Percentiles rank a stretch among this genome's conserved stretches.
Conservation (phyloP, 1,139 yeast genomes). For the Kurtzmaniella quercitrusa region DNA sequence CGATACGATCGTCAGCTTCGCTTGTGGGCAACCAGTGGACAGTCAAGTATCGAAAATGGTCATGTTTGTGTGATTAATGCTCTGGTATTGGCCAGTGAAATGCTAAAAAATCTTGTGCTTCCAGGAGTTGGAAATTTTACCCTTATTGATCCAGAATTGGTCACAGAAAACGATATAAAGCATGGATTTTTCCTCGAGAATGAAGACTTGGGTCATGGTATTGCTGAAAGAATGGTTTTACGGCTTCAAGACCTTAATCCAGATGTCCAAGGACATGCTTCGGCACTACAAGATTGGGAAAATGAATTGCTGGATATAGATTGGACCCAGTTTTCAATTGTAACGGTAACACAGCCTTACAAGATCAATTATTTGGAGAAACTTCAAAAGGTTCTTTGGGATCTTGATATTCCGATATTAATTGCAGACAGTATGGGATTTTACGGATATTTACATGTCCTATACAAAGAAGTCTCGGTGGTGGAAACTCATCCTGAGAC, state of each 20-base stretch:
- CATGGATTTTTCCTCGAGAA: conserved; percentile 60
- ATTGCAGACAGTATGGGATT: conserved; percentile 56
- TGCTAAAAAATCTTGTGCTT: conserved; percentile 71
- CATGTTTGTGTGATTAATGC: conserved; percentile 63
- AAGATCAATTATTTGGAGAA: conserved; percentile 13
- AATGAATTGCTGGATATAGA: conserved; percentile 16
- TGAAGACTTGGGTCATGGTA: conserved; percentile 40
- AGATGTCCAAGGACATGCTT: conserved; percentile 45
- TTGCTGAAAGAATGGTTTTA: conserved; percentile 35
- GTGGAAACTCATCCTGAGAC: conserved; percentile 72
- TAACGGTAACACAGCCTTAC: conserved; percentile 37
- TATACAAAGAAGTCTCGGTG: conserved; percentile 52
- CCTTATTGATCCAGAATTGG: conserved; percentile 46
- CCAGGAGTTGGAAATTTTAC: conserved; percentile 77
- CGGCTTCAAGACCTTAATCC: conserved; percentile 56
- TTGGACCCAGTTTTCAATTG: conserved; percentile 54
- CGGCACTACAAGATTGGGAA: conserved; percentile 9
- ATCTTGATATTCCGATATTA: conserved; percentile 49
- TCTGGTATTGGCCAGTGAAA: conserved; percentile 60
- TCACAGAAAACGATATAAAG: conserved; percentile 42
- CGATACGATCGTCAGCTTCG: conserved; percentile 84
- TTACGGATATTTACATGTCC: conserved; percentile 59
- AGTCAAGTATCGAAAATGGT: conserved; percentile 52
- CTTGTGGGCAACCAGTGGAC: conserved; percentile 84
- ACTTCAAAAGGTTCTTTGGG: conserved; percentile 40